phyloP scores from a whole-genome alignment of 495 filamentous ascomycete species.

The Physcia stellaris region DNA sequence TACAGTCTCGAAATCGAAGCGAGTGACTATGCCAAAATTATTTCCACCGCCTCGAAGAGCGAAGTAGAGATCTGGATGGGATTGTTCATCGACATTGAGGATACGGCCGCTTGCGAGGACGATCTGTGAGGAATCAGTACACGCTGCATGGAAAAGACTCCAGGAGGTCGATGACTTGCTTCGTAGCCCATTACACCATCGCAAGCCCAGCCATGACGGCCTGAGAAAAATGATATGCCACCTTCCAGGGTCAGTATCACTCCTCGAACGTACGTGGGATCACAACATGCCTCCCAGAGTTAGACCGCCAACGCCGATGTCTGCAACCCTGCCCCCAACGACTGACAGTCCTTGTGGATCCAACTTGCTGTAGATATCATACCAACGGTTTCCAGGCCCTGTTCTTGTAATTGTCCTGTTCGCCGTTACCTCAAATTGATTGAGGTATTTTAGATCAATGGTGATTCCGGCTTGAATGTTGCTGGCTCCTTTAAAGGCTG shows the following conservation, averaged over 20 bases:
- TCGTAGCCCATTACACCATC: conserved; percentile 36
- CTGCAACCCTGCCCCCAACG: conserved; percentile 40
- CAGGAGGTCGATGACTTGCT: conserved; percentile 15
- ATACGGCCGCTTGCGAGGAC: conserved; percentile 31
- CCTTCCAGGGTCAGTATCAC: conserved; percentile 7
- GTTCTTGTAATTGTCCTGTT: conserved; percentile 29
- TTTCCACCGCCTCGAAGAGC: conserved; percentile 29
- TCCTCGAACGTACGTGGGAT: background rate
- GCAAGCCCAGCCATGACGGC: conserved; percentile 35
- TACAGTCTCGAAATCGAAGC: conserved; percentile 28
- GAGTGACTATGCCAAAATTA: conserved; percentile 38
- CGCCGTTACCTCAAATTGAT: conserved; percentile 29
- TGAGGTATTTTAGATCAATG: conserved; percentile 34
- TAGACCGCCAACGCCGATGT: conserved; percentile 47
- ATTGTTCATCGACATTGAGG: conserved; percentile 23
- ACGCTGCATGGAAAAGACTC: too few species aligned
- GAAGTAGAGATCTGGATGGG: conserved; percentile 33
- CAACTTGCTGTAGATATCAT: conserved; percentile 37
- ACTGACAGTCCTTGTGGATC: conserved; percentile 32
- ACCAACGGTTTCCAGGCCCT: conserved; percentile 38
- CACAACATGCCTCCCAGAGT: conserved; percentile 30
- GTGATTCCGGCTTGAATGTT: conserved; percentile 40
- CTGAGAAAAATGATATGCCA: conserved; percentile 29
- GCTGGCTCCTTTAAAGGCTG: conserved; percentile 33
- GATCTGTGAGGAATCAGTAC: conserved; percentile 1